phyloP scores from a whole-genome alignment of 306 rosid species.

The Parietaria judaica region DNA sequence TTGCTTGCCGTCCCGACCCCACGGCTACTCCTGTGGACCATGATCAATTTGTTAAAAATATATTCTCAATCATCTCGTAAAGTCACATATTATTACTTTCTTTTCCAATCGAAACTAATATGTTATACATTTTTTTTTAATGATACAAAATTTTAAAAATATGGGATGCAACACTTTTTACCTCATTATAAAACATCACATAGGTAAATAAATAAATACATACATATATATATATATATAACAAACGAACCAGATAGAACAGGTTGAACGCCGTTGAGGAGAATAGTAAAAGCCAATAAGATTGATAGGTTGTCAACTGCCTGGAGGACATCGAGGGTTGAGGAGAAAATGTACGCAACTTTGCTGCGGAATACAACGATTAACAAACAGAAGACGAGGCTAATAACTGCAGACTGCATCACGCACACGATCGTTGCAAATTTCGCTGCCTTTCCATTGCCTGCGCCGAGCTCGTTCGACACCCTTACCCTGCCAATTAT shows the following conservation, averaged over 20 bases:
- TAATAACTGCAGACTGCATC: constrained; percentile 35
- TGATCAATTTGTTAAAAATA: neutral
- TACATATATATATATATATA: too few species aligned
- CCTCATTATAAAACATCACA: too few species aligned
- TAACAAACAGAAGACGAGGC: constrained; percentile 32
- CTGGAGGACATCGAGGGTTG: constrained; percentile 34
- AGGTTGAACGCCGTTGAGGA: constrained; percentile 64
- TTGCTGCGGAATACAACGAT: constrained; percentile 37
- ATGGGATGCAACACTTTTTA: too few species aligned
- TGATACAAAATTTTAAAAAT: too few species aligned
- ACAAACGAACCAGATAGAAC: constrained; percentile 44
- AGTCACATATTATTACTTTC: too few species aligned
- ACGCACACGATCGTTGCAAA: constrained; percentile 56
- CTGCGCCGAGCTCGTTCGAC: constrained; percentile 68
- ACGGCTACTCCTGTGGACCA: constrained; percentile 17
- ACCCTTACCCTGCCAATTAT: constrained; percentile 51
- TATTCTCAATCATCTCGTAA: too few species aligned
- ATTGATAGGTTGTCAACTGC: constrained; percentile 36
- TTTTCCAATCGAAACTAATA: too few species aligned
- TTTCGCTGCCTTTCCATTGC: constrained; percentile 56
- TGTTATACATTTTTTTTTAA: too few species aligned
- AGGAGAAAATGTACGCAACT: constrained; percentile 48
- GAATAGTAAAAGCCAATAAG: constrained; percentile 45
- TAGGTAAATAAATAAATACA: too few species aligned
- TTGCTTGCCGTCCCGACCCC: constrained; percentile 25